These are phyloP conservation scores for Protomyces arabidopsidicola DNA, from an alignment of 1,139 yeast genomes.

Conservation along the genomic window DNA sequence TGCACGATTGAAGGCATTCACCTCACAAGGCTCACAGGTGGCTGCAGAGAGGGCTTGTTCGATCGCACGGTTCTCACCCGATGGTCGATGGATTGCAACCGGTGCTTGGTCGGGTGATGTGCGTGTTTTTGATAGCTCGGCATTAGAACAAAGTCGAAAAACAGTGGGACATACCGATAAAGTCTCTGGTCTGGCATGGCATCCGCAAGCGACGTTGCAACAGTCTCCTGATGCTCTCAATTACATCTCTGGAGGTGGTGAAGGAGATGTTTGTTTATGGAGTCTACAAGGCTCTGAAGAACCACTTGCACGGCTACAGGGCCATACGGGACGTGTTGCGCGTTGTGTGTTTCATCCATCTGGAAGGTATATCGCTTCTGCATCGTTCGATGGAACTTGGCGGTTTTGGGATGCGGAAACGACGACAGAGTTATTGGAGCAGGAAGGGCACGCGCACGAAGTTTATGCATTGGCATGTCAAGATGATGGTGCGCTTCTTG, in stretches of 20 bases:
- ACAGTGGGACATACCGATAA: slow-evolving; percentile 54
- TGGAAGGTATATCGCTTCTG: slow-evolving; percentile 54
- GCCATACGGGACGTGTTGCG: slow-evolving; percentile 58
- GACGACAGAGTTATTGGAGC: slow-evolving; percentile 49
- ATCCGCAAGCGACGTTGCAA: slow-evolving; percentile 38
- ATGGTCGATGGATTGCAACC: slow-evolving; percentile 47
- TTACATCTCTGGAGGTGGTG: slow-evolving; percentile 31
- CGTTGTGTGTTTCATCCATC: slow-evolving; percentile 64
- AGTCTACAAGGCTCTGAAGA: slow-evolving; percentile 2
- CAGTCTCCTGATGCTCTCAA: not conserved
- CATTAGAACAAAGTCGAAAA: slow-evolving; percentile 38
- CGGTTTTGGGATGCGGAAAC: slow-evolving; percentile 70
- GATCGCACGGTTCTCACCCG: slow-evolving; percentile 48
- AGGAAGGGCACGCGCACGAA: slow-evolving; percentile 83
- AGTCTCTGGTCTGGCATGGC: slow-evolving; percentile 68
- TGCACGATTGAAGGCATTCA: slow-evolving; percentile 41
- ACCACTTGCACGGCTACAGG: slow-evolving; percentile 36
- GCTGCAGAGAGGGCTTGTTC: slow-evolving; percentile 68
- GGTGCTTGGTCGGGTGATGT: slow-evolving; percentile 86
- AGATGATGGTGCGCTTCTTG: slow-evolving; percentile 69
- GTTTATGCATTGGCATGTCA: slow-evolving; percentile 64
- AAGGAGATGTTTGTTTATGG: slow-evolving; percentile 38
- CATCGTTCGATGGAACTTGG: slow-evolving; percentile 88
- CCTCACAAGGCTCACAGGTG: slow-evolving; percentile 64
- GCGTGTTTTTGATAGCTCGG: slow-evolving; percentile 46